Percentiles rank a stretch among this genome's conserved stretches.
Evolutionary conservation across 352 stramenopile genomes (phyloP).

Genomic region (Pythium brassicae): DNA sequence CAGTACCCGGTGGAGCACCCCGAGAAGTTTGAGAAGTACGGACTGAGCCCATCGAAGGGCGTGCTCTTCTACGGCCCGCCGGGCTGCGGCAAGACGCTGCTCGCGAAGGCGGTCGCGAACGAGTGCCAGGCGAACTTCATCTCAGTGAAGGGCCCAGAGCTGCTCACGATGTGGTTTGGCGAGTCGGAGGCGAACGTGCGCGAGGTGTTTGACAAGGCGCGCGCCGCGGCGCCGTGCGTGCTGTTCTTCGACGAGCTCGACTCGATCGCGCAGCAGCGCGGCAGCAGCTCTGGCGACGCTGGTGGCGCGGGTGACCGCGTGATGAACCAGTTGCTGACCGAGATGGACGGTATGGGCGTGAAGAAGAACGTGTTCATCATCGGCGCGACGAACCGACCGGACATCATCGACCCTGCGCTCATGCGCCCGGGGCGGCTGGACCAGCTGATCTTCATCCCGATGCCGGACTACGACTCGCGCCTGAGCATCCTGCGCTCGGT

Average conservation of each 20-base stretch:
- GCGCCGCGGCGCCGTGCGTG: slow-evolving; percentile 95
- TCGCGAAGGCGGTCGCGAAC: slow-evolving; percentile 99
- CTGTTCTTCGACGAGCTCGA: slow-evolving; percentile 99
- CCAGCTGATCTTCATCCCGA: slow-evolving; percentile 96
- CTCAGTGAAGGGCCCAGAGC: slow-evolving; percentile 98
- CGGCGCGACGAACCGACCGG: slow-evolving; percentile 92
- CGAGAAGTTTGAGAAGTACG: slow-evolving; percentile 99
- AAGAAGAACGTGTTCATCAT: slow-evolving; percentile 99
- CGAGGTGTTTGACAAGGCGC: slow-evolving; percentile 99
- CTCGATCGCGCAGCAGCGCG: slow-evolving; percentile 97
- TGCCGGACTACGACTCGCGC: slow-evolving; percentile 96
- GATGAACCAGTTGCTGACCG: slow-evolving; percentile 99
- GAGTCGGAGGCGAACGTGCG: slow-evolving; percentile 98
- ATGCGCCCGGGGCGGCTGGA: slow-evolving; percentile 95
- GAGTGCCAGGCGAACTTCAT: slow-evolving; percentile 99
- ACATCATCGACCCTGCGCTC: slow-evolving; percentile 97
- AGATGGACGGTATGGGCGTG: slow-evolving; percentile 98
- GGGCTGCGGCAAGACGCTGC: slow-evolving; percentile 99
- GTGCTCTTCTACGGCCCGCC: slow-evolving; percentile 99
- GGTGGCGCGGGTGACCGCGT: slow-evolving; percentile 98
- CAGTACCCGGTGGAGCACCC: slow-evolving; percentile 99
- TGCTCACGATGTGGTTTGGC: slow-evolving; percentile 99
- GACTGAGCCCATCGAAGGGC: slow-evolving; percentile 92
- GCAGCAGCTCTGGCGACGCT: slow-evolving; percentile 92
- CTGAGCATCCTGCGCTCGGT: slow-evolving; percentile 95